A percentile compares a stretch with the other conserved stretches of the same genome.
phyloP scores from a whole-genome alignment of 176 grass and related monocot species.

The Zoysia pacifica region DNA sequence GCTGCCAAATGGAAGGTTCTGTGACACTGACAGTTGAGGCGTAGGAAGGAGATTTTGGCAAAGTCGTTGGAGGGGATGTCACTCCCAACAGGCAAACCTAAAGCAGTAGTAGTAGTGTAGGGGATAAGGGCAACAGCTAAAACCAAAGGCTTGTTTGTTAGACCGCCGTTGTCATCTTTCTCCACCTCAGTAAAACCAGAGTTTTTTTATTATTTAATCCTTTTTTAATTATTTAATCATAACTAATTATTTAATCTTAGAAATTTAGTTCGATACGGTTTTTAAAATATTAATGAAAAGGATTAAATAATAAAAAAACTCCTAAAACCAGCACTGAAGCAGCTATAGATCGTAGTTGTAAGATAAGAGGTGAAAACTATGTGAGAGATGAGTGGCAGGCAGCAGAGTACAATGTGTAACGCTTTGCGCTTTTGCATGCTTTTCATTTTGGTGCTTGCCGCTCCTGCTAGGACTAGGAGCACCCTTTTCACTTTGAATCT shows the following conservation, averaged over 20 bases:
- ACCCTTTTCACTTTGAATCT: conserved; percentile 65
- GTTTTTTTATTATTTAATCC: too few species aligned
- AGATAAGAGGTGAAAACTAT: conserved; percentile 27
- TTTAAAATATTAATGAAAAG: too few species aligned
- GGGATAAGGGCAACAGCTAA: conserved; percentile 47
- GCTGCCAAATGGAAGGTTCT: conserved; percentile 62
- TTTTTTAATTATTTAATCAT: too few species aligned
- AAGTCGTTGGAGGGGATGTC: conserved; percentile 41
- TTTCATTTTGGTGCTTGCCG: conserved; percentile 47
- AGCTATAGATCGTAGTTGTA: background rate
- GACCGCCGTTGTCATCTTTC: conserved; percentile 26
- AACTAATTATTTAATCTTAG: too few species aligned
- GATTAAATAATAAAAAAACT: too few species aligned
- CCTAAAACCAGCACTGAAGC: conserved; percentile 31
- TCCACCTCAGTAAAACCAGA: conserved; percentile 42
- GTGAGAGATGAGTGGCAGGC: background rate
- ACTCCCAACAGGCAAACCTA: conserved; percentile 46
- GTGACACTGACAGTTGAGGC: conserved; percentile 40
- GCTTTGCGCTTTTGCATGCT: conserved; percentile 44
- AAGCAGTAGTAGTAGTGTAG: conserved; percentile 45
- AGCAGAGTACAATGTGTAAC: conserved; percentile 26
- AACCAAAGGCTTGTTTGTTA: conserved; percentile 53
- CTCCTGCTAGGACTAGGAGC: conserved; percentile 33
- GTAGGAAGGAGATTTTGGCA: conserved; percentile 43
- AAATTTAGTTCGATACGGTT: too few species aligned